Evolutionary conservation across 1,284 basidiomycete species (phyloP), one percentile per base, ranked within the genome.

Genomic region (Microbotryum scabiosae): DNA sequence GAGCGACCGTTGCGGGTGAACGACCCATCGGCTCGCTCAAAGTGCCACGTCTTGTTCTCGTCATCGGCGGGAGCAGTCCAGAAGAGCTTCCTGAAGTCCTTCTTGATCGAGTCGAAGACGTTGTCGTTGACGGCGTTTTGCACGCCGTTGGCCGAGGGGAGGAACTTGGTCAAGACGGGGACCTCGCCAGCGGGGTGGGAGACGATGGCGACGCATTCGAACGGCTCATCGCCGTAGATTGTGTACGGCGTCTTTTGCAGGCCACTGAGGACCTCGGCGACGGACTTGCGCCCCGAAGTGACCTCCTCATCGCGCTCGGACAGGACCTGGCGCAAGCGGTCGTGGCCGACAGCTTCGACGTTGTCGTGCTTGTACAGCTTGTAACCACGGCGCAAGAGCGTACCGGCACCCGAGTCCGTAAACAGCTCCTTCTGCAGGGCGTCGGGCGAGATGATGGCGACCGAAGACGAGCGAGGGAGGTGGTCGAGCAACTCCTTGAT

Each of bases 401-500:
- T 98, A 36, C 94, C 96, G 10, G 96, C 96, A 63, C 96, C 94
- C 61, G 85, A 90, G 75, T 99, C 96, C 56, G 96, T 99, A 79
- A 98, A 98, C 53, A 98, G 86, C 78, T 98, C 96, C 78, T 94
- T 93, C 76, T 98, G 96, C 41, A 99, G 83, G 73, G 86, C 84
- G 70, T 90, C 82, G 59, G 93, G 85, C 54, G 90, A 90, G 78
- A 99, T 99, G 78, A 99, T 93, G 67, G 94, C 94, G 59, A 98
- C 94, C 50, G 92, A 97, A 23, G 94, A 97, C 4, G 96, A 89
- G 68, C 96, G 91, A 36, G 96, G 94, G 62, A 98, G 89, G 78
- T 96, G 88, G 76, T 98, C 96, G 59, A 99, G 84, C 51, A 99
- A 85, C 75, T 98, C 94, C 79, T 99, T 99, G 82, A 98, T 97